Percentiles rank a stretch among this genome's conserved stretches.
Conservation (phyloP, 345 rosid species). For the Arabis hirsuta region DNA sequence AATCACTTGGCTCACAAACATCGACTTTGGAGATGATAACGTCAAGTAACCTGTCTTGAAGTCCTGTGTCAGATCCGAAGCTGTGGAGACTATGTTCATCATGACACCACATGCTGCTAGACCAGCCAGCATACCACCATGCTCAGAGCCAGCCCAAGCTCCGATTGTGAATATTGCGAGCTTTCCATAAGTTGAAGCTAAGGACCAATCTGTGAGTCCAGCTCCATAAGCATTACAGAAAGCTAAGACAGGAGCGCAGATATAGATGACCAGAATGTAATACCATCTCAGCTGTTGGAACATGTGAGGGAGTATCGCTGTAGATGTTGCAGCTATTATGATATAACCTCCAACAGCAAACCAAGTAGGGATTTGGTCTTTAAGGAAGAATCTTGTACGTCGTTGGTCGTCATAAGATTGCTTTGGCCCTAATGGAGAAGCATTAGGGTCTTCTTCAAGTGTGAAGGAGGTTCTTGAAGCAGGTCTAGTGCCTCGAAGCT, state of each 20-base stretch:
- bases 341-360: conserved; percentile 63
- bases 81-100: conserved; percentile 89
- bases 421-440: conserved; percentile 43
- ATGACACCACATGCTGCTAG: conserved; percentile 87
- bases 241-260: conserved; percentile 69
- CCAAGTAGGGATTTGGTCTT: conserved; percentile 82
- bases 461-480: conserved; percentile 34
- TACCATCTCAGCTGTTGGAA: conserved; percentile 74
- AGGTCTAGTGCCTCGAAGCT: conserved; percentile 43
- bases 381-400: conserved; percentile 65
- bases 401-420: conserved; percentile 65
- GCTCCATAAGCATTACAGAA: conserved; percentile 88
- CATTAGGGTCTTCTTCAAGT: conserved; percentile 50
- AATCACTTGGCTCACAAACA: conserved; percentile 77
- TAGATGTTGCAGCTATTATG: conserved; percentile 56
- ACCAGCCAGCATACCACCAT: conserved; percentile 81
- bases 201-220: conserved; percentile 89
- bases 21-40: conserved; percentile 74
- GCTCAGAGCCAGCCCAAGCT: conserved; percentile 68
- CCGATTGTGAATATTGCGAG: conserved; percentile 74
- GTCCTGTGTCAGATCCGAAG: conserved; percentile 84
- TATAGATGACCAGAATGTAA: conserved; percentile 65
- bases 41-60: conserved; percentile 90
- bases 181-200: conserved; percentile 85
- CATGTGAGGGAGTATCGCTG: conserved; percentile 59